Evolutionary conservation across 139 green algal species (phyloP), one percentile per base, ranked within the genome.

Genomic region (Parachlorella kessleri): DNA sequence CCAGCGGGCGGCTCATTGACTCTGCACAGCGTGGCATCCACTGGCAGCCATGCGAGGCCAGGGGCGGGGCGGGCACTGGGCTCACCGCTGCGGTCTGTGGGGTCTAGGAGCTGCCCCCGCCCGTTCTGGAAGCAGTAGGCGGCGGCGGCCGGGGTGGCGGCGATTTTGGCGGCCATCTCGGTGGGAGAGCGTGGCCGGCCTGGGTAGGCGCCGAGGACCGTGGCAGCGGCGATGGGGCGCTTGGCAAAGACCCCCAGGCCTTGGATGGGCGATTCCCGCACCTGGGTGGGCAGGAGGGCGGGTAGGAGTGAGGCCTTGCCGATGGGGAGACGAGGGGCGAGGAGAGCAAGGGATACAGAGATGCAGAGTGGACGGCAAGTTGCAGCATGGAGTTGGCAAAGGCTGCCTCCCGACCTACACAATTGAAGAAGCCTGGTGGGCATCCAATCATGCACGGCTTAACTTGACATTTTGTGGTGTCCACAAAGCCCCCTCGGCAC

Each of bases 201-300:
- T 10, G 89, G 89, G 75, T 93, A 93, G 30, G 55, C n/a, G 26
- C 89, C 89, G 21, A 93, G 59, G 8, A 85, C 48, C 4, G 85
- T 88, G 38, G 83, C 76, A 2, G 55, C 55, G 23, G 78, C n/a
- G 55, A 93, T 90, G 63, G 55, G 9, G 8, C 32, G 39, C 3
- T 8, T 37, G 0, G 89, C 82, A 75, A 93, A 93, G 24, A 93
- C 67, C 38, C 89, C 89, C n/a, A 65, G 39, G 1, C 86, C 88
- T 9, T 76, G 63, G 33, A 92, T 70, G 6, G 41, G 23, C 24
- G 83, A 90, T 7, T 75, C 39, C 3, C 64, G 26, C n/a, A 88
- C 85, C 82, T 90, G 76, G 18, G 80, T 6, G 53, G 53, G 4
- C 2, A 53, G 10, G 33, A 3, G 26, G 23, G 63, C 10, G 10